Conservation (phyloP, 2,329 filamentous ascomycete genomes). For the Diplodia mutila region DNA sequence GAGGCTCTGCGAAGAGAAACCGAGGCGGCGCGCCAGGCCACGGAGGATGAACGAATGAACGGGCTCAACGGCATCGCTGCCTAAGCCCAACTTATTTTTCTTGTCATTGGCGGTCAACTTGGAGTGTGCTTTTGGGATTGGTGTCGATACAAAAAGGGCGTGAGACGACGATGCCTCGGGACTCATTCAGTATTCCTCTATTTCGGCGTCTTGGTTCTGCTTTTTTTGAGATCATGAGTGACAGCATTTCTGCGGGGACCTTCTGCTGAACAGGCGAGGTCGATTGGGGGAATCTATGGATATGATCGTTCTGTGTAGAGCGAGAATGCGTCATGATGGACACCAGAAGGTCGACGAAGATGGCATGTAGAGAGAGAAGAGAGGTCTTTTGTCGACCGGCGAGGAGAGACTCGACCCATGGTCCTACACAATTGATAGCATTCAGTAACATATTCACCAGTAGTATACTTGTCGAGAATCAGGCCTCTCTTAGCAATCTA, state of each 20-base stretch:
- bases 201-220: neutral
- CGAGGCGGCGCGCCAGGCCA: slow-evolving; percentile 71
- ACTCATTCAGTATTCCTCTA: slow-evolving; percentile 6
- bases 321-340: slow-evolving; percentile 2
- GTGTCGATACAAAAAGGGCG: slow-evolving; percentile 18
- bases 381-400: neutral
- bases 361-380: neutral
- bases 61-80: neutral
- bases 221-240: neutral
- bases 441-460: neutral
- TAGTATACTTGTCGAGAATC: neutral
- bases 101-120: neutral
- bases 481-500: neutral
- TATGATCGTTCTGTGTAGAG: slow-evolving; percentile 9
- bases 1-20: slow-evolving; percentile 84
- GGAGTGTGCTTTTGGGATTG: slow-evolving; percentile 4
- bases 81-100: neutral
- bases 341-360: neutral
- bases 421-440: neutral
- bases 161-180: slow-evolving; percentile 15
- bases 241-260: slow-evolving; percentile 6
- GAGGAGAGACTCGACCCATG: neutral
- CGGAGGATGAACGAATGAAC: slow-evolving; percentile 72
- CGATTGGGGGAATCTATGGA: slow-evolving; percentile 3
- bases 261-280: slow-evolving; percentile 7